phyloP scores from a whole-genome alignment of 805 yeast species.

The Myxozyma lipomycoides region DNA sequence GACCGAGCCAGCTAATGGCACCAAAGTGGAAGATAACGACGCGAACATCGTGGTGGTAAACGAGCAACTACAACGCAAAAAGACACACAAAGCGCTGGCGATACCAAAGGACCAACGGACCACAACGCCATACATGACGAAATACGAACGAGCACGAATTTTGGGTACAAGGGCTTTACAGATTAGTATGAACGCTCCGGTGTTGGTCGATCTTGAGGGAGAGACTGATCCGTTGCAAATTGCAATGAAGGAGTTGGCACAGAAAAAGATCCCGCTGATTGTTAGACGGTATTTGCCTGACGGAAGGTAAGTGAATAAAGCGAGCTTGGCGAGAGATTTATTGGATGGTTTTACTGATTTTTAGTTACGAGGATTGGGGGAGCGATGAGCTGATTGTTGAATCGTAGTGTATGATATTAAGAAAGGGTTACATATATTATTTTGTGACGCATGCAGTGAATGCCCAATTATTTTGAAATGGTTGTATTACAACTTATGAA shows the following conservation, averaged over 20 bases:
- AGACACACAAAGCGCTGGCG: constrained; percentile 73
- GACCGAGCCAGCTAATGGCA: constrained; percentile 36
- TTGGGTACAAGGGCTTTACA: constrained; percentile 97
- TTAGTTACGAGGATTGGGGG: constrained; percentile 94
- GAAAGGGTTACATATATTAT: constrained; percentile 45
- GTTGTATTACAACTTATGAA: too few relatives aligned
- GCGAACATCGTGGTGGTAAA: constrained; percentile 64
- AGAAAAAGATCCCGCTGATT: constrained; percentile 90
- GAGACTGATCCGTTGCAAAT: constrained; percentile 98
- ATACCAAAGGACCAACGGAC: constrained; percentile 84
- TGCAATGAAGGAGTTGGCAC: constrained; percentile 94
- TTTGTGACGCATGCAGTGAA: too few relatives aligned
- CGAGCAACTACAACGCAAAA: constrained; percentile 53
- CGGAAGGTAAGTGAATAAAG: constrained; percentile 43
- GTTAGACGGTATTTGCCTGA: constrained; percentile 96
- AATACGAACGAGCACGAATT: constrained; percentile 96
- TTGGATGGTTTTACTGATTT: neutral
- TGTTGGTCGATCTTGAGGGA: constrained; percentile 95
- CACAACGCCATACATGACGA: constrained; percentile 98
- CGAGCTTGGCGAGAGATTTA: neutral
- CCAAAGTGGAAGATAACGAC: constrained; percentile 42
- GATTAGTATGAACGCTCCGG: constrained; percentile 97
- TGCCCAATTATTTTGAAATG: too few relatives aligned
- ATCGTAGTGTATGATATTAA: constrained; percentile 13
- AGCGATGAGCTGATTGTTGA: constrained; percentile 96